These are phyloP conservation scores for Tothia fuscella DNA, from an alignment of 2,329 filamentous ascomycete species.

Conservation along the genomic window DNA sequence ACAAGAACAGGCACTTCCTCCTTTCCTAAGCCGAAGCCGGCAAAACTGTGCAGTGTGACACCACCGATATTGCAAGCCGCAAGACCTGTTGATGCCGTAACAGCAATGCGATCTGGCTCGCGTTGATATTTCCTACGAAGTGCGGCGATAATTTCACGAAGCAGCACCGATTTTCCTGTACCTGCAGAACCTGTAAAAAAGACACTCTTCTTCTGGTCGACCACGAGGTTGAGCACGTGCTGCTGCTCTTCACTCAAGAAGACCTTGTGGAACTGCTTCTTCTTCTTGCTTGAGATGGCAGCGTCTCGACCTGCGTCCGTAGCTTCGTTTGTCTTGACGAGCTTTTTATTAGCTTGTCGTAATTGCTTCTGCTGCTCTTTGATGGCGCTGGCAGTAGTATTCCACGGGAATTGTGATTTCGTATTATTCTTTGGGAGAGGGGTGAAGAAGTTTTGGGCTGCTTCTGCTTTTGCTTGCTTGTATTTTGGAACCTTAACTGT, in stretches of 20 bases:
- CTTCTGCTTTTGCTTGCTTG: constrained; percentile 1
- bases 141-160: constrained; percentile 78
- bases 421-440: constrained; percentile 31
- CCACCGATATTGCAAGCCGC: constrained; percentile 96
- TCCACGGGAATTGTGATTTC: constrained; percentile 46
- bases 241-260: constrained; percentile 78
- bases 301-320: constrained; percentile 25
- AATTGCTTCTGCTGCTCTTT: constrained; percentile 69
- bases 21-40: constrained; percentile 90
- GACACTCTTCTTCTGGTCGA: constrained; percentile 70
- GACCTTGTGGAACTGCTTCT: constrained; percentile 34
- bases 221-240: constrained; percentile 70
- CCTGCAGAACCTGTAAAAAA: constrained; percentile 96
- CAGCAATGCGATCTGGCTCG: constrained; percentile 75
- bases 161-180: constrained; percentile 93
- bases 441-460: constrained; percentile 25
- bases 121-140: constrained; percentile 63
- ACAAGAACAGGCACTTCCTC: constrained; percentile 69
- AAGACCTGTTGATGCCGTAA: constrained; percentile 90
- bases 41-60: constrained; percentile 89
- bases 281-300: constrained; percentile 29
- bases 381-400: constrained; percentile 59
- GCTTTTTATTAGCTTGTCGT: constrained; percentile 47
- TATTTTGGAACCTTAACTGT: constrained; percentile 11
- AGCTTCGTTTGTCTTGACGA: constrained; percentile 25